These are phyloP conservation scores for Wickerhamiella galacta DNA, from an alignment of 805 yeast species.

Conservation along the genomic window DNA sequence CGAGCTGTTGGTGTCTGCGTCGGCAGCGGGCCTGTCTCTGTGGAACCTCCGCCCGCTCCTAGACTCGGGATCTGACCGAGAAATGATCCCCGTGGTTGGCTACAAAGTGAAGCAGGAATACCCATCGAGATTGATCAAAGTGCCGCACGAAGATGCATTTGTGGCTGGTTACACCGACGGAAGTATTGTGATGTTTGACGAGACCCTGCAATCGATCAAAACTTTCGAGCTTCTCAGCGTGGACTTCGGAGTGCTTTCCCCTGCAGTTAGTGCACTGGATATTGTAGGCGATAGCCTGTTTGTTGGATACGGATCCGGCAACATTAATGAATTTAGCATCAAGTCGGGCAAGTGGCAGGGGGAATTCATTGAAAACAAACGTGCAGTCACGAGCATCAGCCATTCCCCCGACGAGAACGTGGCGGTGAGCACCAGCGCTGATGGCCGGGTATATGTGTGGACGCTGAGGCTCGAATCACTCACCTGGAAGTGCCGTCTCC, in stretches of 20 bases:
- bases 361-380: constrained; percentile 14
- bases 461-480: constrained; percentile 10
- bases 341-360: constrained; percentile 11
- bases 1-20: too few species aligned
- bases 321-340: constrained; percentile 10
- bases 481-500: constrained; percentile 15
- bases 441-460: constrained; percentile 18
- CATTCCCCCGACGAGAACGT: neutral
- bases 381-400: constrained; percentile 9
- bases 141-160: too few species aligned
- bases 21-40: too few species aligned
- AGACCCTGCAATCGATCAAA: too few species aligned
- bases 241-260: constrained; percentile 3
- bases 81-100: too few species aligned
- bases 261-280: constrained; percentile 6
- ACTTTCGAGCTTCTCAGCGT: too few species aligned
- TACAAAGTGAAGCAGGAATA: too few species aligned
- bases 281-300: constrained; percentile 7
- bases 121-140: too few species aligned
- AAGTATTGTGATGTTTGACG: constrained; percentile 4
- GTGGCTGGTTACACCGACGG: constrained; percentile 5
- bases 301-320: constrained; percentile 11
- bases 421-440: constrained; percentile 13
- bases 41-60: too few species aligned
- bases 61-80: too few species aligned